Conservation (phyloP, 768 basidiomycete species). For the Rhizopogon rudus region DNA sequence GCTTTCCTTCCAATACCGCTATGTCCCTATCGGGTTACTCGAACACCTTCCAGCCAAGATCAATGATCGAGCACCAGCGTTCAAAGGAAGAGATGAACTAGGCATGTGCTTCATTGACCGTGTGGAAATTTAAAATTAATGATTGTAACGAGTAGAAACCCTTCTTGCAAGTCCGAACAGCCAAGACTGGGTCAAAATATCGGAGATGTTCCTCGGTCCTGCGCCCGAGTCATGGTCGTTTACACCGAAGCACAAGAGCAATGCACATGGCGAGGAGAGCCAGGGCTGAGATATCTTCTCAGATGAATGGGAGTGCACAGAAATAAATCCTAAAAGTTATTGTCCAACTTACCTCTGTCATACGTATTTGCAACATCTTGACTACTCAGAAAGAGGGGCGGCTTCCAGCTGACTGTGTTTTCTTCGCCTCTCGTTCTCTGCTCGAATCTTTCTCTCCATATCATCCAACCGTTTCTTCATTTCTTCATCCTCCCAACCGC, state of each 20-base stretch:
- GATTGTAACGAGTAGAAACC: slow-evolving; percentile 52
- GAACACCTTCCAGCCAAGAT: slow-evolving; percentile 76
- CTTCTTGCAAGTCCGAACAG: slow-evolving; percentile 76
- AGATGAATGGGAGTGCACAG: neutral
- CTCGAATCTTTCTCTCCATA: slow-evolving; percentile 21
- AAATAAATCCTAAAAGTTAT: neutral
- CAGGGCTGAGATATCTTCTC: slow-evolving; percentile 41
- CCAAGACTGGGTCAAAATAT: slow-evolving; percentile 87
- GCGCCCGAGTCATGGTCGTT: slow-evolving; percentile 81
- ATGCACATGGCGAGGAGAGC: slow-evolving; percentile 60
- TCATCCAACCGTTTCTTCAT: slow-evolving; percentile 16
- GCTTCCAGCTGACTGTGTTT: neutral
- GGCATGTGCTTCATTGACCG: slow-evolving; percentile 42
- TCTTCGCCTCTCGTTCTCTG: slow-evolving; percentile 23
- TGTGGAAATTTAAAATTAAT: neutral
- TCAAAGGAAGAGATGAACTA: slow-evolving; percentile 82
- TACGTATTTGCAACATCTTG: neutral
- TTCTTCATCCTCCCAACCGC: slow-evolving; percentile 22
- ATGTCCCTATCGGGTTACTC: slow-evolving; percentile 89
- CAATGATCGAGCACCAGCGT: slow-evolving; percentile 89
- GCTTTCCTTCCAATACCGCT: slow-evolving; percentile 94
- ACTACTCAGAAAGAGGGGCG: neutral
- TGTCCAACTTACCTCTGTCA: neutral
- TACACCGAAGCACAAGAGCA: slow-evolving; percentile 93
- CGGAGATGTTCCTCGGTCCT: slow-evolving; percentile 92